Conservation (phyloP, 2,329 filamentous ascomycete genomes). For the Venturia oleaginea region DNA sequence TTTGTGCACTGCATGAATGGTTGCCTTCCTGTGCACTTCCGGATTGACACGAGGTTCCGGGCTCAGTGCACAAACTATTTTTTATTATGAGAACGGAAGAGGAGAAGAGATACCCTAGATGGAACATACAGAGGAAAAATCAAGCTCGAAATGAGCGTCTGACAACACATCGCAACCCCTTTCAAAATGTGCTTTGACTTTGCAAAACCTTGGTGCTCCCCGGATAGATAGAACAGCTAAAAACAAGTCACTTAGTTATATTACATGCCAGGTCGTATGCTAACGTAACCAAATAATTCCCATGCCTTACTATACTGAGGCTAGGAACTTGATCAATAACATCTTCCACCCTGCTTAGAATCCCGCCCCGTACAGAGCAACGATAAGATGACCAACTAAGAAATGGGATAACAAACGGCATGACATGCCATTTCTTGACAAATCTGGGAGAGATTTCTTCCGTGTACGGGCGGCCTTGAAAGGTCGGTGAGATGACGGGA, state of each 20-base stretch:
- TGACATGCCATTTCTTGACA: not conserved
- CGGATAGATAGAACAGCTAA: not conserved
- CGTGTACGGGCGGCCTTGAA: not conserved
- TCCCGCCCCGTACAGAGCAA: too few relatives aligned
- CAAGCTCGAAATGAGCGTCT: not conserved
- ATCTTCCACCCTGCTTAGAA: too few relatives aligned
- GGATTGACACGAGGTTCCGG: not conserved
- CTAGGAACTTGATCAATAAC: too few relatives aligned
- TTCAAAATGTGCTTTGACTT: not conserved
- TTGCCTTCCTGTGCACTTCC: not conserved
- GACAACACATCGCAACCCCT: not conserved
- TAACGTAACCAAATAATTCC: too few relatives aligned
- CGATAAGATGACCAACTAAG: too few relatives aligned
- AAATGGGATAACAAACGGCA: not conserved
- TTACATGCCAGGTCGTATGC: not conserved
- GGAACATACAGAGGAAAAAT: not conserved
- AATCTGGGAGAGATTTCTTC: not conserved
- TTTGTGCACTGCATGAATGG: not conserved
- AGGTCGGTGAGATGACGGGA: not conserved
- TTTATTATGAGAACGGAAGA: not conserved
- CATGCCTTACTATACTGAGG: too few relatives aligned
- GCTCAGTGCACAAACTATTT: not conserved
- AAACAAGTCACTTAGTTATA: not conserved
- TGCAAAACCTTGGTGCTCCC: not conserved
- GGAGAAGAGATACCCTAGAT: conserved; percentile 5